These are phyloP conservation scores for Spergularia marina DNA, from an alignment of 148 eudicot genomes.

Conservation along the genomic window DNA sequence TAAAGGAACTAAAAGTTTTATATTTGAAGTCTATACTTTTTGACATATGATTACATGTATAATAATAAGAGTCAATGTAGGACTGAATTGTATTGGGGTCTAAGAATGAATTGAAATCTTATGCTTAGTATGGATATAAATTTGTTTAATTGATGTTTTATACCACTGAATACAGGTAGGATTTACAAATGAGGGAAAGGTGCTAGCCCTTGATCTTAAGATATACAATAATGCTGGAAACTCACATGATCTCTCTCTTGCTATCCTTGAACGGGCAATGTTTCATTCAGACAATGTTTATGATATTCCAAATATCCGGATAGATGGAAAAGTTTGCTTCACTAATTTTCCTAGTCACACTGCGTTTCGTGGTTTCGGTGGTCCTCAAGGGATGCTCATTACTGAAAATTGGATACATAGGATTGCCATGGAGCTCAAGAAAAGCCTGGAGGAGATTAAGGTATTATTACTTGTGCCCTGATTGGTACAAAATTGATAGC, in stretches of 20 bases:
- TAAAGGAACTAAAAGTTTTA: too few relatives aligned
- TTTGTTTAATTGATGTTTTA: not conserved
- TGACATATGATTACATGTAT: not conserved
- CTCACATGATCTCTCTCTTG: constrained; percentile 85
- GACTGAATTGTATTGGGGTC: too few relatives aligned
- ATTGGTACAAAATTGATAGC: not conserved
- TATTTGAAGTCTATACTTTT: too few relatives aligned
- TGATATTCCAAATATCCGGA: constrained; percentile 76
- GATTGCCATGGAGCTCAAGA: constrained; percentile 81
- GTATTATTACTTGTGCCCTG: constrained; percentile 31
- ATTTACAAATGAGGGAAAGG: constrained; percentile 76
- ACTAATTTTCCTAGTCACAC: constrained; percentile 94
- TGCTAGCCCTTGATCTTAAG: constrained; percentile 90
- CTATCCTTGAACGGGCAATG: constrained; percentile 95
- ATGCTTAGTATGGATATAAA: too few relatives aligned
- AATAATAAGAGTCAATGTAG: constrained; percentile 2
- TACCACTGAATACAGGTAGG: constrained; percentile 61
- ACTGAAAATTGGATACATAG: constrained; percentile 96
- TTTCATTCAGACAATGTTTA: constrained; percentile 93
- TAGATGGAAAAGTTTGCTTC: constrained; percentile 87
- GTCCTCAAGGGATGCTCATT: constrained; percentile 98
- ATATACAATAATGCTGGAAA: constrained; percentile 90
- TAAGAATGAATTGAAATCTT: not conserved
- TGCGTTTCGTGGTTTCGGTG: constrained; percentile 97
- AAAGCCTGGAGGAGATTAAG: constrained; percentile 85